Evolutionary conservation across 192 early-diverging fungal genomes (phyloP), one percentile per base, ranked within the genome.

Genomic region (Mortierella claussenii): DNA sequence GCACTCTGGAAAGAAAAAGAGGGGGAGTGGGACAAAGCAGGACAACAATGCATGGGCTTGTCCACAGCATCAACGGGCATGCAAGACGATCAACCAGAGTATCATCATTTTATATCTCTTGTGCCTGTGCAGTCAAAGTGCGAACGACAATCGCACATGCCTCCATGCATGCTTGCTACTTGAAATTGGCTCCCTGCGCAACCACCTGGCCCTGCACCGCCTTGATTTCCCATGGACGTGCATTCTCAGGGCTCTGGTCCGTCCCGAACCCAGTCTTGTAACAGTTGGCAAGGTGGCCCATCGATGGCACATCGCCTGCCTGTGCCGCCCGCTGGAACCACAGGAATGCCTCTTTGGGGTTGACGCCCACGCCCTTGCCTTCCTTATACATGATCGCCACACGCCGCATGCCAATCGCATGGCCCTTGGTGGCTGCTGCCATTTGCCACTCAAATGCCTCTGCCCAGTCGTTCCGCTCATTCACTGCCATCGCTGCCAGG

Each of bases 261-360:
- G 83, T 62, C 7, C 93, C 93, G n/a, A 89, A 79, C 1, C 92
- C 93, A 76, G 92, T 91, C 78, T 93, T 93, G 60, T 92, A 94
- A 27, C 92, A 81, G 65, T 89, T 90, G 13, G 90, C 92, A 24
- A 95, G 78, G 37, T 90, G 91, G 49, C 92, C 93, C 75, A 92
- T 89, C 33, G 91, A 91, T 0, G 91, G 76, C 47, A 89, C 88
- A 76, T 92, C 90, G 3, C 91, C 92, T 46, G 81, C 83, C 44
- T 80, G 68, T n/a, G 93, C 93, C 31, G 81, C 74, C 34, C 76
- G 63, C 34, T 81, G 60, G 75, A 85, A 94, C 91, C 90, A 93
- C 43, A 64, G 61, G 17, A 81, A 69, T 5, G 85, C 81, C 61
- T 85, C 75, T 13, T 55, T 62, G 24, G 82, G 75, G 49, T 85